Evolutionary conservation across 805 yeast genomes (phyloP).

Genomic region (Candida peoriensis): DNA sequence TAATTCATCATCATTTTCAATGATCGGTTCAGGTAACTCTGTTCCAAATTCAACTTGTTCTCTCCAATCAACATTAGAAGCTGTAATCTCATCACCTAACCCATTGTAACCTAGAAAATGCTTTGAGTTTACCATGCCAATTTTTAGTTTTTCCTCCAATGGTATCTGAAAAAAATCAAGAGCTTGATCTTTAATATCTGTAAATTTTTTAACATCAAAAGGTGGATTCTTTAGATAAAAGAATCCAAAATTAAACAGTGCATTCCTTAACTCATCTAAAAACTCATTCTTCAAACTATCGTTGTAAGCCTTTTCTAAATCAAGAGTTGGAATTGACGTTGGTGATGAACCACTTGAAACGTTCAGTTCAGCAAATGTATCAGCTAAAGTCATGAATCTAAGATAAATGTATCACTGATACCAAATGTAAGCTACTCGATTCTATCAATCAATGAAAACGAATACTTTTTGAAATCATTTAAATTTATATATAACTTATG

Average conservation of each 20-base stretch:
- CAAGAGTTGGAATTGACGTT: slow-evolving; percentile 6
- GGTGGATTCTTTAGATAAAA: slow-evolving; percentile 42
- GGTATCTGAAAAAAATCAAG: slow-evolving; percentile 36
- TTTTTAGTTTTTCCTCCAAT: slow-evolving; percentile 30
- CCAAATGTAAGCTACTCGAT: too few species aligned
- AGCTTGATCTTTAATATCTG: slow-evolving; percentile 27
- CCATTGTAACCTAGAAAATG: slow-evolving; percentile 44
- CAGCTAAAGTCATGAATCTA: neutral
- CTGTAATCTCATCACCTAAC: slow-evolving; percentile 42
- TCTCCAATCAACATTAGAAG: slow-evolving; percentile 41
- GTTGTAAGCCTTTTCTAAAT: neutral
- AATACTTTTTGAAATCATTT: too few species aligned
- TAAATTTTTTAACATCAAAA: slow-evolving; percentile 20
- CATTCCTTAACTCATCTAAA: slow-evolving; percentile 37
- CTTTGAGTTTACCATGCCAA: slow-evolving; percentile 38
- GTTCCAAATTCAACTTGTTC: slow-evolving; percentile 45
- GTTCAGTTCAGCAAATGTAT: neutral
- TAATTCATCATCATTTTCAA: slow-evolving; percentile 24
- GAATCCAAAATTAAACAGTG: slow-evolving; percentile 43
- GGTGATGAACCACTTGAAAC: neutral
- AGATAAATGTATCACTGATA: too few species aligned
- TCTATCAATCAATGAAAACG: too few species aligned
- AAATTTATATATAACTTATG: too few species aligned
- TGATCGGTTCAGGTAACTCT: slow-evolving; percentile 41
- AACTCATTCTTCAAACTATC: slow-evolving; percentile 1